Conservation (phyloP, 2,329 filamentous ascomycete genomes). For the Talaromyces sp. region DNA sequence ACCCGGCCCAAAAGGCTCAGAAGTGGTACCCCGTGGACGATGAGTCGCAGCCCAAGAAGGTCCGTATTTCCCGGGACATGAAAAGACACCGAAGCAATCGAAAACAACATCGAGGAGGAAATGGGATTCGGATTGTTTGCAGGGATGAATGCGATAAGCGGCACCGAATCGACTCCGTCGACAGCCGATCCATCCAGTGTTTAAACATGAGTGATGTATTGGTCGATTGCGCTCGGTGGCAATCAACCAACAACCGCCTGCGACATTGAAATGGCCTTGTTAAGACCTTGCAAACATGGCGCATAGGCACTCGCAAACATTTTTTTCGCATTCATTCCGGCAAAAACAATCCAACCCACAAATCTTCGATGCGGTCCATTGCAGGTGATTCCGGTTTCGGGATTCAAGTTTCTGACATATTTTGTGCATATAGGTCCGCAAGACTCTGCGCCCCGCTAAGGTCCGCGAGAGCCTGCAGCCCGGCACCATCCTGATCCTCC, state of each 20-base stretch:
- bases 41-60: slow-evolving; percentile 86
- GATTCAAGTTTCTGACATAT: slow-evolving; percentile 27
- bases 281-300: too few species aligned
- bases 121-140: slow-evolving; percentile 29
- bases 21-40: slow-evolving; percentile 99
- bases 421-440: slow-evolving; percentile 73
- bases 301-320: slow-evolving; percentile 12
- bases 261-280: too few species aligned
- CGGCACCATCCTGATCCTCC: slow-evolving; percentile 96
- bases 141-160: slow-evolving; percentile 36
- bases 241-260: neutral
- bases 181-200: slow-evolving; percentile 16
- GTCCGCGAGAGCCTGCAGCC: slow-evolving; percentile 87
- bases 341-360: slow-evolving; percentile 3
- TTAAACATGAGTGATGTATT: slow-evolving; percentile 5
- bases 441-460: slow-evolving; percentile 84
- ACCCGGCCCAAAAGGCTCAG: slow-evolving; percentile 86
- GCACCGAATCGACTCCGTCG: slow-evolving; percentile 21
- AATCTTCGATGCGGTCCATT: slow-evolving; percentile 10
- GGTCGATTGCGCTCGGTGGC: neutral
- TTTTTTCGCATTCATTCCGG: slow-evolving; percentile 10
- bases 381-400: slow-evolving; percentile 10
- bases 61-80: slow-evolving; percentile 60
- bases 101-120: slow-evolving; percentile 17
- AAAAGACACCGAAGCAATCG: slow-evolving; percentile 15